Evolutionary conservation across 2,329 filamentous ascomycete species (phyloP).

Genomic region (Penicillium sp.): DNA sequence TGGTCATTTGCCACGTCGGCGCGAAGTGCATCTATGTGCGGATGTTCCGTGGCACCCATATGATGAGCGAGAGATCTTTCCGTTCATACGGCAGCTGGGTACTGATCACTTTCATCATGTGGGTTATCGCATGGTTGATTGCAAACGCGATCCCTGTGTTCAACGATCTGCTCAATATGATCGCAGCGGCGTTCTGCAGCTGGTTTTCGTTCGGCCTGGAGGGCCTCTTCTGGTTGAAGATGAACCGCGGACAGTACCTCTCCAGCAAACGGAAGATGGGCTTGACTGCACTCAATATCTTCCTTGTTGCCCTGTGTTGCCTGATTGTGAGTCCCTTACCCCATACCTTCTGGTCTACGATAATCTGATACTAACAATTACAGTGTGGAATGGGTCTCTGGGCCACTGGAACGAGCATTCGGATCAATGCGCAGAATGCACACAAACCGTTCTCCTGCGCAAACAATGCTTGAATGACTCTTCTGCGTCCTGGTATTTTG

Average conservation of each 20-base stretch:
- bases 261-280: neutral
- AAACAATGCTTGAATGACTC: neutral
- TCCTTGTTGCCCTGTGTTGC: neutral
- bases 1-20: conserved; percentile 59
- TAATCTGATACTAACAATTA: neutral
- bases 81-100: conserved; percentile 51
- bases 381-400: conserved; percentile 23
- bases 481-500: neutral
- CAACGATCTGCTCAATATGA: conserved; percentile 55
- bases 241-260: conserved; percentile 27
- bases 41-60: conserved; percentile 51
- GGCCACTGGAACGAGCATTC: conserved; percentile 14
- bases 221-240: conserved; percentile 28
- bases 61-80: conserved; percentile 43
- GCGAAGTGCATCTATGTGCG: conserved; percentile 58
- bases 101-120: conserved; percentile 46
- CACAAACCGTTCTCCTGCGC: conserved; percentile 2
- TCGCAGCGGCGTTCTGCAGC: conserved; percentile 27
- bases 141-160: conserved; percentile 63
- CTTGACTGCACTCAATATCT: neutral
- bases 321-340: neutral
- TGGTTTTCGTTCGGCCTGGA: conserved; percentile 3
- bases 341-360: no score
- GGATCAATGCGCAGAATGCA: neutral
- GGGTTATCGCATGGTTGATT: conserved; percentile 57